Evolutionary conservation across 1,284 basidiomycete genomes (phyloP), one percentile per base, ranked within the genome.

Genomic region (Inonotus obliquus): DNA sequence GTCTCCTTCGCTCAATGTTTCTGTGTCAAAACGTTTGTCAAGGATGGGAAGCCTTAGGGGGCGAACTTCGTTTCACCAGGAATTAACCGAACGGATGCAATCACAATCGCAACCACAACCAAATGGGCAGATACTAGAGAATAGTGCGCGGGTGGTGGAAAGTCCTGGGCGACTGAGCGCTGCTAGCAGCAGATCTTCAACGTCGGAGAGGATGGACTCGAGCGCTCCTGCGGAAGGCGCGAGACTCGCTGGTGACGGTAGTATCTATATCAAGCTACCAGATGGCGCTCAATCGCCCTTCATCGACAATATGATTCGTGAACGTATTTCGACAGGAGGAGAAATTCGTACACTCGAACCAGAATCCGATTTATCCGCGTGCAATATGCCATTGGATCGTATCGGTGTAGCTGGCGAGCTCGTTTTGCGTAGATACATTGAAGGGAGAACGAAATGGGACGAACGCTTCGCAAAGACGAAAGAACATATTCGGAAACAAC

Each of bases 341-440:
- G 73, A 78, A 19, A 73, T 86, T 11, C 80, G 88, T 4, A 77
- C 83, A 0, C 75, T 91, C 32, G 87, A 90, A 69, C 76, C 80
- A 1, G 79, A 81, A 59, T 59, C 66, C 1, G 75, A 82, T 48
- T 73, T 91, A 0, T 66, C 70, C 2, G 83, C 81, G 4, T 75
- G 89, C 55, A 76, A 74, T 6, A 72, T 89, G 60, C 76, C 80
- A 0, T 68, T 72, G 0, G 84, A 89, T 23, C 75, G 85, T 32
- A 79, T 95, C 57, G 92, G 94, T 2, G 79, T 79, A 35, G 76
- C 95, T 14, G 83, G 83, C 4, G 88, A 91, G 73, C 79, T 75
- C 21, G 78, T 81, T 0, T 72, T 87, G 14, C 80, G 81, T 61
- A 81, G 91, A 25, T 93, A 88, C 70, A 69, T 89, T 7, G 81